Conservation (phyloP, 805 yeast species). For the Saturnispora silvae region DNA sequence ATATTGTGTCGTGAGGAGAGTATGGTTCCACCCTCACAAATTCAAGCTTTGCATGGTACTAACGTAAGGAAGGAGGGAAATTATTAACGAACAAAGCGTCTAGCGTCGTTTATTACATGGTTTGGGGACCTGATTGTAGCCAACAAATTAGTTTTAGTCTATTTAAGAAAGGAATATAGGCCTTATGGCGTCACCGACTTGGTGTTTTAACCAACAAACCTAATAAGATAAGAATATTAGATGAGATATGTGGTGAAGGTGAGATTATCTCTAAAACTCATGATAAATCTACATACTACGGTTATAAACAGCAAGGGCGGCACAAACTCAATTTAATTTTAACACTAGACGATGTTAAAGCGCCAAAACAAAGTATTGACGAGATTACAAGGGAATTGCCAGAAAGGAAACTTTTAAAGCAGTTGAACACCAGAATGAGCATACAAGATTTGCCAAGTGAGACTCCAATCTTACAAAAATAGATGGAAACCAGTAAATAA, state of each 20-base stretch:
- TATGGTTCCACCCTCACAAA: too few relatives aligned
- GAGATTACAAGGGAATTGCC: too few relatives aligned
- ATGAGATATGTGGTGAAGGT: conserved; percentile 24
- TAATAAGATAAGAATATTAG: conserved; percentile 28
- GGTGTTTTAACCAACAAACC: conserved; percentile 33
- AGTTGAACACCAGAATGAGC: too few relatives aligned
- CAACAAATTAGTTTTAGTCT: conserved; percentile 16
- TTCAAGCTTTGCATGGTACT: too few relatives aligned
- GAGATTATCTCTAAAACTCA: conserved; percentile 30
- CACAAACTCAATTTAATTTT: too few relatives aligned
- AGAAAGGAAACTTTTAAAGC: too few relatives aligned
- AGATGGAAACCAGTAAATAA: too few relatives aligned
- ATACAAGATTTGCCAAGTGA: too few relatives aligned
- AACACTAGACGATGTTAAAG: neutral
- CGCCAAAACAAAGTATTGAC: neutral
- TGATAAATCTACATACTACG: conserved; percentile 35
- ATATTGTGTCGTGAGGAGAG: too few relatives aligned
- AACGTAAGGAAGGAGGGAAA: too few relatives aligned
- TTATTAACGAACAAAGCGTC: too few relatives aligned
- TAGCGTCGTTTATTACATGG: conserved; percentile 2
- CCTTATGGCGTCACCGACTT: conserved; percentile 41
- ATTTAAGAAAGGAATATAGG: conserved; percentile 33
- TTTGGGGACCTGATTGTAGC: neutral
- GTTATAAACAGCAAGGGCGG: conserved; percentile 27
- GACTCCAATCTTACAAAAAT: too few relatives aligned